Percentiles rank a stretch among this genome's conserved stretches.
phyloP scores from a whole-genome alignment of 2,329 filamentous ascomycete species.

The Fragosphaeria purpurea region DNA sequence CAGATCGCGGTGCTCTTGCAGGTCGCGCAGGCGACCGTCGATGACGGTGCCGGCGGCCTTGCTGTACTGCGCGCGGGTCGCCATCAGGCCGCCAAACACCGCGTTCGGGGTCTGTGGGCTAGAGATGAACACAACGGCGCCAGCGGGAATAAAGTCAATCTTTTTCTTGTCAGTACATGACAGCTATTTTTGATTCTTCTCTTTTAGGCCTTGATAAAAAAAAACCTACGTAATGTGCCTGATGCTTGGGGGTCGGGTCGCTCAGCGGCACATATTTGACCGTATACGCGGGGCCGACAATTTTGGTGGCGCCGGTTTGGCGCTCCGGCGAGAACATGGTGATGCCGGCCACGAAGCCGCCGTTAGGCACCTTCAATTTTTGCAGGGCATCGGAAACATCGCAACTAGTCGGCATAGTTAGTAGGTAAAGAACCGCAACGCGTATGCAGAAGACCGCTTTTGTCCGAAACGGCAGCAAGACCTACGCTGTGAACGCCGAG shows the following conservation, averaged over 20 bases:
- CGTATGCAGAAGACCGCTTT: no score
- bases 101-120: slow-evolving; percentile 38
- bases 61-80: slow-evolving; percentile 31
- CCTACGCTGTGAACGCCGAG: slow-evolving; percentile 24
- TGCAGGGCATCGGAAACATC: slow-evolving; percentile 42
- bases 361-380: slow-evolving; percentile 37
- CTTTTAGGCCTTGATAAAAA: no score
- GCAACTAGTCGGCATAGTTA: slow-evolving; percentile 22
- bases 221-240: slow-evolving; percentile 33
- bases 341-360: slow-evolving; percentile 43
- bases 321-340: slow-evolving; percentile 44
- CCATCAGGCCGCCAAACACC: slow-evolving; percentile 46
- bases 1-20: slow-evolving; percentile 42
- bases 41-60: slow-evolving; percentile 39
- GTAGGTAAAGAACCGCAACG: background rate
- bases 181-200: no score
- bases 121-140: slow-evolving; percentile 40
- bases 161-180: no score
- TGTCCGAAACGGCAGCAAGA: background rate
- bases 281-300: slow-evolving; percentile 45
- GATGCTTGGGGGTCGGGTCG: slow-evolving; percentile 34
- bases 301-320: slow-evolving; percentile 40
- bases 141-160: slow-evolving; percentile 39
- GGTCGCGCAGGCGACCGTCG: slow-evolving; percentile 41
- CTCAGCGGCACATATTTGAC: slow-evolving; percentile 39